Conservation (phyloP, 805 yeast genomes). For the Candida berthetii region DNA sequence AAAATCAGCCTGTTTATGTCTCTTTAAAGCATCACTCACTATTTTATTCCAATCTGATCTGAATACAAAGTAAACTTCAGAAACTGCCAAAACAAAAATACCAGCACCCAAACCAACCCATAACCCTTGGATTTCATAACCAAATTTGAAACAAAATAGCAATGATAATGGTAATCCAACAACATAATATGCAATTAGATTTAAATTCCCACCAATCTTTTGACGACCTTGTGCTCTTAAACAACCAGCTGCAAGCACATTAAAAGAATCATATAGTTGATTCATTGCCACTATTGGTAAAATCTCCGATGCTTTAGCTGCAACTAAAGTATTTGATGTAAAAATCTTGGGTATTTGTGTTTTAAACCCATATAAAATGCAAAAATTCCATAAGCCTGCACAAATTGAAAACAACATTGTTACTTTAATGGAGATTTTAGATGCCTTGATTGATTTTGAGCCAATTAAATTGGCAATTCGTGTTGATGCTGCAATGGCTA, state of each 20-base stretch:
- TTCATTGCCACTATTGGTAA: slow-evolving; percentile 63
- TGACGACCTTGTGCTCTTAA: slow-evolving; percentile 76
- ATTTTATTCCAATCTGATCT: slow-evolving; percentile 49
- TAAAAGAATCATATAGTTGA: slow-evolving; percentile 67
- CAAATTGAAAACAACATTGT: slow-evolving; percentile 38
- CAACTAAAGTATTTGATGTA: slow-evolving; percentile 55
- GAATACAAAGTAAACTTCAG: slow-evolving; percentile 40
- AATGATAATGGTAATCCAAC: slow-evolving; percentile 66
- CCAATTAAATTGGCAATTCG: slow-evolving; percentile 72
- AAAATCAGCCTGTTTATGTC: slow-evolving; percentile 14
- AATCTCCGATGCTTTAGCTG: slow-evolving; percentile 40
- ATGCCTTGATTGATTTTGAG: slow-evolving; percentile 37
- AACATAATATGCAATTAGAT: slow-evolving; percentile 64
- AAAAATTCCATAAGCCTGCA: slow-evolving; percentile 46
- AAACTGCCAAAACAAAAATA: slow-evolving; percentile 43
- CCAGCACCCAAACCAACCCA: slow-evolving; percentile 76
- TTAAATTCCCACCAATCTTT: slow-evolving; percentile 63
- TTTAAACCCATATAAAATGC: slow-evolving; percentile 39
- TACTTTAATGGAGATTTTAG: slow-evolving; percentile 35
- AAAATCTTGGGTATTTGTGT: slow-evolving; percentile 47
- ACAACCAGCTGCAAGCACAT: slow-evolving; percentile 70
- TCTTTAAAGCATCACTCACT: slow-evolving; percentile 22
- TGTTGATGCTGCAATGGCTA: slow-evolving; percentile 66
- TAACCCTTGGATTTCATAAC: slow-evolving; percentile 50
- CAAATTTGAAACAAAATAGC: slow-evolving; percentile 43